Percentiles rank a stretch among this genome's conserved stretches.
Conservation (phyloP, 2,329 filamentous ascomycete species). For the Aspergillus sp. region DNA sequence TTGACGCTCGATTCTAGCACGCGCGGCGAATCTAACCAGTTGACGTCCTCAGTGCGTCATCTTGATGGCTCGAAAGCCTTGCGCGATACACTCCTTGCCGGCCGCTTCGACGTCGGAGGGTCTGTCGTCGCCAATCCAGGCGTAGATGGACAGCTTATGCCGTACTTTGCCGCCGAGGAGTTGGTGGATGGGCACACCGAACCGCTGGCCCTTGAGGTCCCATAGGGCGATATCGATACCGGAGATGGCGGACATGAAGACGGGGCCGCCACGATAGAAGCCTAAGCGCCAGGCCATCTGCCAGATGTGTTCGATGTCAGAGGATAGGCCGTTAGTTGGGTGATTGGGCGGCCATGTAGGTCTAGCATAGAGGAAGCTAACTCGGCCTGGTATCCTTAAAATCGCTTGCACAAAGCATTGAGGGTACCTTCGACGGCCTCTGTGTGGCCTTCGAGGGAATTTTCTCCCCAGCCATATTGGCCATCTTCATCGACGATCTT, state of each 20-base stretch:
- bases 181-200: constrained; percentile 69
- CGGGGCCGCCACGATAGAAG: constrained; percentile 76
- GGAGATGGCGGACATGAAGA: constrained; percentile 76
- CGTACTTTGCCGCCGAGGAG: constrained; percentile 72
- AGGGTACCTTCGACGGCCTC: constrained; percentile 72
- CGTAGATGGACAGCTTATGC: constrained; percentile 69
- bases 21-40: constrained; percentile 72
- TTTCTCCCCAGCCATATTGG: constrained; percentile 71
- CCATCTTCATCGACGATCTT: constrained; percentile 69
- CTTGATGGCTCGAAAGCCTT: constrained; percentile 55
- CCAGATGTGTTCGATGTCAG: constrained; percentile 78
- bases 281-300: constrained; percentile 68
- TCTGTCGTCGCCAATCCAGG: constrained; percentile 75
- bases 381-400: constrained; percentile 70
- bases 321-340: constrained; percentile 1
- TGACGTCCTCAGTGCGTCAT: constrained; percentile 78
- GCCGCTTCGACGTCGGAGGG: constrained; percentile 65
- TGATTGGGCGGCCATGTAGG: not conserved
- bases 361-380: constrained; percentile 35
- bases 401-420: constrained; percentile 62
- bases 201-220: constrained; percentile 68
- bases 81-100: constrained; percentile 49
- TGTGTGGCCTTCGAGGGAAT: constrained; percentile 70
- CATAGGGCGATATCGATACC: constrained; percentile 79
- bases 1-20: constrained; percentile 64